These are phyloP conservation scores for Cystobasidiaceae sp. DNA, from an alignment of 1,284 basidiomycete species.

Conservation along the genomic window DNA sequence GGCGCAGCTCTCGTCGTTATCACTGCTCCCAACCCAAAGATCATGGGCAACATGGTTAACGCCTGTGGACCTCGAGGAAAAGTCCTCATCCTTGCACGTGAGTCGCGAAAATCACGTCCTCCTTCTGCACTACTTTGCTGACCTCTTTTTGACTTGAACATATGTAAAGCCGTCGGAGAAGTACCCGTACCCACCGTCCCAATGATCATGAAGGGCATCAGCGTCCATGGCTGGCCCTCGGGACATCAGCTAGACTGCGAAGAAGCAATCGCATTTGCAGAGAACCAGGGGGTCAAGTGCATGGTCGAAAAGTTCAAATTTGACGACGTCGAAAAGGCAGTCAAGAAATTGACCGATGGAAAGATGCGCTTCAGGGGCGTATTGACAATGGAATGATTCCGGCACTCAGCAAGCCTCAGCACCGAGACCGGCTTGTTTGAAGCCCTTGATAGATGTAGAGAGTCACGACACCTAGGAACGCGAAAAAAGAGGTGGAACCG, in stretches of 20 bases:
- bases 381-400: too few relatives aligned
- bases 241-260: slow-evolving; percentile 38
- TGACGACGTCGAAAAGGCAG: slow-evolving; percentile 47
- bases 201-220: slow-evolving; percentile 46
- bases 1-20: slow-evolving; percentile 47
- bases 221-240: slow-evolving; percentile 48
- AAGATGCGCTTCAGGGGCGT: slow-evolving; percentile 47
- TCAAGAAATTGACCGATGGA: slow-evolving; percentile 44
- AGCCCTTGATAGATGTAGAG: too few relatives aligned
- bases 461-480: too few relatives aligned
- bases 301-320: slow-evolving; percentile 47
- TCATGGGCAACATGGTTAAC: slow-evolving; percentile 44
- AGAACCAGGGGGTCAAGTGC: slow-evolving; percentile 42
- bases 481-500: too few relatives aligned
- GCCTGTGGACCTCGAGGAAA: slow-evolving; percentile 46
- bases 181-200: slow-evolving; percentile 38
- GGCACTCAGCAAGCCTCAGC: too few relatives aligned
- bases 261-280: slow-evolving; percentile 20
- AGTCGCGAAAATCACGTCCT: background rate
- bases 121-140: background rate
- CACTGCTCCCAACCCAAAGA: slow-evolving; percentile 46
- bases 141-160: background rate
- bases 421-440: too few relatives aligned
- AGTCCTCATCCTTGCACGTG: slow-evolving; percentile 42
- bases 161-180: slow-evolving; percentile 20